These are phyloP conservation scores for Allium fistulosum DNA, from an alignment of 106 monocot genomes.

Conservation along the genomic window DNA sequence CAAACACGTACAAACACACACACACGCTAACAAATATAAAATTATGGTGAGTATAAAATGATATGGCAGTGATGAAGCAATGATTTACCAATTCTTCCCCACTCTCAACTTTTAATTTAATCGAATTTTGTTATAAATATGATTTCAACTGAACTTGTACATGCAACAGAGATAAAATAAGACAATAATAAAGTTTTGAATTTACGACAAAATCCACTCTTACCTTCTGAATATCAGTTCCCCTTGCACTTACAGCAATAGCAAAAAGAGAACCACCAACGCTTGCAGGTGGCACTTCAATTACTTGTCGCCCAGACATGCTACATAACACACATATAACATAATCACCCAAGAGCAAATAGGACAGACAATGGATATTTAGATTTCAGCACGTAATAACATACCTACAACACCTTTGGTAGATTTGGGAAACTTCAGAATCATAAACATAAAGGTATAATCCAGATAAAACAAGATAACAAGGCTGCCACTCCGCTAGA, in stretches of 20 bases:
- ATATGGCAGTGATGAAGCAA: too few relatives aligned
- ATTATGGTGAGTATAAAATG: too few relatives aligned
- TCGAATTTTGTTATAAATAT: too few relatives aligned
- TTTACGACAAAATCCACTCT: background rate
- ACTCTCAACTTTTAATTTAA: too few relatives aligned
- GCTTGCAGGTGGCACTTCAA: conserved; percentile 85
- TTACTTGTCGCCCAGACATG: conserved; percentile 80
- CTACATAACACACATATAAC: conserved; percentile 24
- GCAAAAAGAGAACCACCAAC: conserved; percentile 79
- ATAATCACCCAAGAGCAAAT: background rate
- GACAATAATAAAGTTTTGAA: too few relatives aligned
- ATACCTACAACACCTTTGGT: conserved; percentile 77
- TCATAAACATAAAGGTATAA: conserved; percentile 92
- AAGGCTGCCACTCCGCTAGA: conserved; percentile 88
- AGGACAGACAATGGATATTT: background rate
- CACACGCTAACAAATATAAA: too few relatives aligned
- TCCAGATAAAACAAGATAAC: conserved; percentile 87
- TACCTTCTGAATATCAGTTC: conserved; percentile 87
- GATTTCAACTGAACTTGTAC: too few relatives aligned
- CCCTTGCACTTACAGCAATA: conserved; percentile 76
- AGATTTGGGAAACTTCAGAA: conserved; percentile 54
- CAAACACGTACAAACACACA: too few relatives aligned
- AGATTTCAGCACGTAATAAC: background rate
- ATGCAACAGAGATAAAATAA: too few relatives aligned
- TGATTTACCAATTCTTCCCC: too few relatives aligned